A percentile compares a stretch with the other conserved stretches of the same genome.
These are phyloP conservation scores for Dissophora ornata DNA, from an alignment of 192 early-diverging fungal species.

Conservation along the genomic window DNA sequence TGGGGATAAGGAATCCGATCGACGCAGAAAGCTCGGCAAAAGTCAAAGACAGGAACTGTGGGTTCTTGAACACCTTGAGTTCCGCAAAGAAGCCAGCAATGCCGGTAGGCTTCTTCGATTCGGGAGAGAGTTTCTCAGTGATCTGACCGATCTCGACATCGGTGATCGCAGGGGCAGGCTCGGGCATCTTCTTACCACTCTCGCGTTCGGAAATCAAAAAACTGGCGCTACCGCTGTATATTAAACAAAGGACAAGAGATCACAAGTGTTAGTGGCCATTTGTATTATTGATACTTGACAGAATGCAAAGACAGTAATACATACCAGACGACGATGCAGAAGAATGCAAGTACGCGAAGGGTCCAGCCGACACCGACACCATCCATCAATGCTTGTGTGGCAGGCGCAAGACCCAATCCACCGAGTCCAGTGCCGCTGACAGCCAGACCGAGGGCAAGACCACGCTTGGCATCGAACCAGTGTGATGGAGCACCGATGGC, in stretches of 20 bases:
- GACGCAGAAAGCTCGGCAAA: slow-evolving; percentile 43
- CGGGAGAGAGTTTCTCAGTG: slow-evolving; percentile 33
- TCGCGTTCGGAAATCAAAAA: slow-evolving; percentile 55
- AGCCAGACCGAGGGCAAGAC: slow-evolving; percentile 79
- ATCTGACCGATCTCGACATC: slow-evolving; percentile 41
- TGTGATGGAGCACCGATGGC: slow-evolving; percentile 72
- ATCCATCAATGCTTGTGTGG: slow-evolving; percentile 69
- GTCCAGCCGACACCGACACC: slow-evolving; percentile 70
- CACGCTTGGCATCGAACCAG: slow-evolving; percentile 76
- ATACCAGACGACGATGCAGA: slow-evolving; percentile 63
- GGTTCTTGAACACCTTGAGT: slow-evolving; percentile 55
- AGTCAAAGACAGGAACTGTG: slow-evolving; percentile 52
- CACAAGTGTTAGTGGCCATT: not conserved
- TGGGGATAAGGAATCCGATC: slow-evolving; percentile 61
- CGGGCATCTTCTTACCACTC: slow-evolving; percentile 30
- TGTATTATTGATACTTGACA: too few relatives aligned
- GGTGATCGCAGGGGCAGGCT: slow-evolving; percentile 20
- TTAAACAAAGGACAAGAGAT: not conserved
- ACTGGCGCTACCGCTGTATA: slow-evolving; percentile 41
- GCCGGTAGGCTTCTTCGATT: slow-evolving; percentile 27
- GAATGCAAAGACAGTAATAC: not conserved
- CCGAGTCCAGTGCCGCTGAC: slow-evolving; percentile 81
- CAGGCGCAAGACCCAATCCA: slow-evolving; percentile 71
- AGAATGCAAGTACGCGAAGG: slow-evolving; percentile 66
- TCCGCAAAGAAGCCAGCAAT: slow-evolving; percentile 40